These are phyloP conservation scores for Macroventuria anomochaeta DNA, from an alignment of 2,329 filamentous ascomycete species.

Conservation along the genomic window DNA sequence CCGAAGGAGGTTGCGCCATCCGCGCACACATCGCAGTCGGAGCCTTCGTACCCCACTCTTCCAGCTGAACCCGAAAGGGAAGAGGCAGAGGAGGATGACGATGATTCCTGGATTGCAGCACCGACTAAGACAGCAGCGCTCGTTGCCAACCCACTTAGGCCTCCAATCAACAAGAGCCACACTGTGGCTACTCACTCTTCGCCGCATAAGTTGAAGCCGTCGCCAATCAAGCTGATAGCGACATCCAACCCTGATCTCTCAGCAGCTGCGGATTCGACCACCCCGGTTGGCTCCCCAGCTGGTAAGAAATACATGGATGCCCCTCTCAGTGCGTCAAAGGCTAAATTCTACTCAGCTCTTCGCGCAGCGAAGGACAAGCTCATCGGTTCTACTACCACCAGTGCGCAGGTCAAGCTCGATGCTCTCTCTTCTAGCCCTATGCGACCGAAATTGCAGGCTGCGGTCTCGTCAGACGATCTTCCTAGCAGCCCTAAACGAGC, in stretches of 20 bases:
- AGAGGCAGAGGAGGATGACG: constrained; percentile 38
- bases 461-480: constrained; percentile 42
- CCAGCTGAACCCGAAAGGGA: constrained; percentile 28
- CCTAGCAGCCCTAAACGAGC: constrained; percentile 44
- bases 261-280: constrained; percentile 57
- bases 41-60: constrained; percentile 52
- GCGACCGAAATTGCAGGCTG: constrained; percentile 33
- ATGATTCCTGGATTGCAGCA: constrained; percentile 67
- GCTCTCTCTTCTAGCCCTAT: constrained; percentile 50
- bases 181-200: constrained; percentile 58
- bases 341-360: constrained; percentile 87
- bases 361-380: constrained; percentile 87
- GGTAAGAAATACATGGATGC: constrained; percentile 68
- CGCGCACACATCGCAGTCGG: constrained; percentile 34
- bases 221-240: constrained; percentile 50
- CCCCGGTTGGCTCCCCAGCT: constrained; percentile 62
- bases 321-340: constrained; percentile 89
- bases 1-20: constrained; percentile 37
- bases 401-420: constrained; percentile 65
- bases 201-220: constrained; percentile 52
- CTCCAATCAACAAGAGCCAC: constrained; percentile 65
- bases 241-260: constrained; percentile 54
- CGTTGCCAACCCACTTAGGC: constrained; percentile 47
- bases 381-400: constrained; percentile 71
- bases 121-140: constrained; percentile 54